Evolutionary conservation across 208 protist species (phyloP).

Genomic region (Acanthamoeba rhysodes): DNA sequence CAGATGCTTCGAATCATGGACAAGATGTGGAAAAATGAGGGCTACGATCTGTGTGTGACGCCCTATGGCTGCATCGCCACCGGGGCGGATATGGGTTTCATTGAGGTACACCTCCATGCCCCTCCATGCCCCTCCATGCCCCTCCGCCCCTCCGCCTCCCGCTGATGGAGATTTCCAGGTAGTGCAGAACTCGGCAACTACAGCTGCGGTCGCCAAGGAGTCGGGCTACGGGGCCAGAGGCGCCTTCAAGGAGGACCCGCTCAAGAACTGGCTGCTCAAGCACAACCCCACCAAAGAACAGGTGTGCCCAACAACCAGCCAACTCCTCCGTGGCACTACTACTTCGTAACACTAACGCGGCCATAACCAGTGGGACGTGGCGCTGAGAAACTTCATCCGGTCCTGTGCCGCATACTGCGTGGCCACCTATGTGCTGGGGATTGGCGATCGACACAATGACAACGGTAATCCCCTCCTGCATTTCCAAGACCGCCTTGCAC

Average conservation of each 20-base stretch:
- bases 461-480: constrained; percentile 75
- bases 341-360: no score
- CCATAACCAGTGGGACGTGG: not conserved
- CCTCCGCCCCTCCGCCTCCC: no score
- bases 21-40: constrained; percentile 90
- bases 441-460: constrained; percentile 93
- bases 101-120: constrained; percentile 90
- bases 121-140: not conserved
- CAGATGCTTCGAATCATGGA: constrained; percentile 96
- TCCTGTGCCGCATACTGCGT: constrained; percentile 90
- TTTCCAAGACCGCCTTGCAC: no score
- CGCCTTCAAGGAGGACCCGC: constrained; percentile 31
- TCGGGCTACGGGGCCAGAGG: constrained; percentile 18
- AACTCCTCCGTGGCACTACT: no score
- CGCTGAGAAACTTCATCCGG: not conserved
- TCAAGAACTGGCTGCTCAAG: constrained; percentile 18
- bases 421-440: constrained; percentile 95
- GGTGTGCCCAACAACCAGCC: not conserved
- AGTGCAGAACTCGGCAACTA: constrained; percentile 7
- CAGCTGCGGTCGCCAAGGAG: constrained; percentile 6
- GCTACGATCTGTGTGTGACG: constrained; percentile 93
- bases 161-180: not conserved
- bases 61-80: constrained; percentile 90
- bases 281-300: constrained; percentile 34
- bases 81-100: constrained; percentile 90